phyloP scores from a whole-genome alignment of 768 basidiomycete genomes.

The Mycena alexandri region DNA sequence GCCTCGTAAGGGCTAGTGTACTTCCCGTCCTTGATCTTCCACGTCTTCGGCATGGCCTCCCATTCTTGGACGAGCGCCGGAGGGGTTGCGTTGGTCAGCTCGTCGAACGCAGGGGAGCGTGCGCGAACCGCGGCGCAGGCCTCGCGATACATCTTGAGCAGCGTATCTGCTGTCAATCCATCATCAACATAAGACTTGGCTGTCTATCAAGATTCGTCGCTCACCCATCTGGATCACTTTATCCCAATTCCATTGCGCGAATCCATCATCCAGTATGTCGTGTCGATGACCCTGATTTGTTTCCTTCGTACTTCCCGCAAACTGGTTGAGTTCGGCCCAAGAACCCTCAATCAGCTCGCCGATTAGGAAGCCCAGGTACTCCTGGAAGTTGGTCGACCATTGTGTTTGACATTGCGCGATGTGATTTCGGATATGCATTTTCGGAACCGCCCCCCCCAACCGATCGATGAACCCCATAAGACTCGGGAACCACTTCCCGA shows the following conservation, averaged over 20 bases:
- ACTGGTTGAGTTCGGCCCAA: constrained; percentile 45
- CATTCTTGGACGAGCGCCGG: background rate
- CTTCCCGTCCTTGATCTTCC: background rate
- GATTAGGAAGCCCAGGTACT: constrained; percentile 39
- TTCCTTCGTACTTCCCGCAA: constrained; percentile 45
- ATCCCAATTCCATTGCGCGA: constrained; percentile 44
- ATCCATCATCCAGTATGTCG: constrained; percentile 45
- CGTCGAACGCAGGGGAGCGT: background rate
- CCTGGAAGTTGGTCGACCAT: constrained; percentile 42
- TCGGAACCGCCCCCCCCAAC: constrained; percentile 43
- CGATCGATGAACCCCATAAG: constrained; percentile 31
- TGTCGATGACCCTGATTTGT: constrained; percentile 48
- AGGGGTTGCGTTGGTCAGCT: background rate
- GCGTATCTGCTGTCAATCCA: background rate
- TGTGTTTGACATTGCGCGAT: constrained; percentile 40
- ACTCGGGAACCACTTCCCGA: constrained; percentile 36
- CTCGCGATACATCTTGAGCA: constrained; percentile 4
- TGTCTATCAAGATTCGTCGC: too few relatives aligned
- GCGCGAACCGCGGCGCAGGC: background rate
- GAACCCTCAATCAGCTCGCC: constrained; percentile 47
- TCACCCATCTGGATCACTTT: constrained; percentile 30
- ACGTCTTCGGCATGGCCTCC: background rate
- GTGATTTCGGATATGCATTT: constrained; percentile 48
- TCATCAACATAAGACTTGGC: too few relatives aligned
- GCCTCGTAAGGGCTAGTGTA: background rate